Evolutionary conservation across 148 eudicot species (phyloP).

Genomic region (Bassia scoparia): DNA sequence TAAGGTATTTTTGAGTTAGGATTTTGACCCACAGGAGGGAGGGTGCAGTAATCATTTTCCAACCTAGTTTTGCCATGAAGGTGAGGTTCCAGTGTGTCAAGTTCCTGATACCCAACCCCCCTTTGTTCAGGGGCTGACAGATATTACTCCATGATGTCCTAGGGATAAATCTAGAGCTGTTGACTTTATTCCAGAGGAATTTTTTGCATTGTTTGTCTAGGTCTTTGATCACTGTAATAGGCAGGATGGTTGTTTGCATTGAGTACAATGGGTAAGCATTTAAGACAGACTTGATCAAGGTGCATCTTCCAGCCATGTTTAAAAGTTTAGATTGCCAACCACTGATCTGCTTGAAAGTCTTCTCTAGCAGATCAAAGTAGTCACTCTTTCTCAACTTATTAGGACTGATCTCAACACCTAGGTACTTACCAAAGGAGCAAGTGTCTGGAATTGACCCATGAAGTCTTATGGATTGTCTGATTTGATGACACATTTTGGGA

Average conservation of each 20-base stretch:
- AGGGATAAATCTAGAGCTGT: neutral
- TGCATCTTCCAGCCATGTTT: neutral
- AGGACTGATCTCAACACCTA: neutral
- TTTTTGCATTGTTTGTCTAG: too few relatives aligned
- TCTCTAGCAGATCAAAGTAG: neutral
- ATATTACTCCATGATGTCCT: neutral
- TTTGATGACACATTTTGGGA: neutral
- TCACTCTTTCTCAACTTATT: neutral
- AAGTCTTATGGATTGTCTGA: too few relatives aligned
- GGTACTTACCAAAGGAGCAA: neutral
- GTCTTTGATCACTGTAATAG: neutral
- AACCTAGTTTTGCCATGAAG: neutral
- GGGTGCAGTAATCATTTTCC: neutral
- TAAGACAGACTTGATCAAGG: neutral
- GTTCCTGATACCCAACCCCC: too few relatives aligned
- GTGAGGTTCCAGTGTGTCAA: neutral
- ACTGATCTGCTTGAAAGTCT: neutral
- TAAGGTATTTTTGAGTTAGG: too few relatives aligned
- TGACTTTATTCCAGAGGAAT: neutral
- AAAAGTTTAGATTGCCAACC: neutral
- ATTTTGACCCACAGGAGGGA: neutral
- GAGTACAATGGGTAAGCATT: neutral
- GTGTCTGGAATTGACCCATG: neutral
- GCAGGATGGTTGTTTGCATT: neutral
- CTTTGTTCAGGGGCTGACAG: too few relatives aligned